These are phyloP conservation scores for Kodamaea derodonti DNA, from an alignment of 1,139 yeast species.

Conservation along the genomic window DNA sequence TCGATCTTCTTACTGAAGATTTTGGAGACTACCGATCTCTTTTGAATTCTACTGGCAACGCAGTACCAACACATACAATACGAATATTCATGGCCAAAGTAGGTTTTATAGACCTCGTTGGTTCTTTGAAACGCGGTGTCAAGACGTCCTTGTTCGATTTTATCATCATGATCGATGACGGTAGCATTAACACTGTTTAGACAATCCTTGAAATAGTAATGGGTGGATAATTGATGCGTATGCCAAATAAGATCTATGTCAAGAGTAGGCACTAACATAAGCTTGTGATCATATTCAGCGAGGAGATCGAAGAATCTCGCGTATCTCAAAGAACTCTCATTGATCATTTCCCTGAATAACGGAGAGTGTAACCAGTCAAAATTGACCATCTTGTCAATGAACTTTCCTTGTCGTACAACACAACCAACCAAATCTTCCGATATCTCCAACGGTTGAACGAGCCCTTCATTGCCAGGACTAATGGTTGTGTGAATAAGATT, in stretches of 20 bases:
- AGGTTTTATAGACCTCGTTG: conserved; percentile 14
- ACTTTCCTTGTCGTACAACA: conserved; percentile 30
- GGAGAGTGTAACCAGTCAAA: conserved; percentile 28
- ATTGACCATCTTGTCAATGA: conserved; percentile 26
- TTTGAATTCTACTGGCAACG: conserved; percentile 2
- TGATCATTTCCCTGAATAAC: conserved; percentile 16
- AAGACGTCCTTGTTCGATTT: conserved; percentile 19
- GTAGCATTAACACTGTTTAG: conserved; percentile 2
- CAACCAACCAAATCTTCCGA: conserved; percentile 31
- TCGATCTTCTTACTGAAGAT: conserved; percentile 6
- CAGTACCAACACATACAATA: conserved; percentile 27
- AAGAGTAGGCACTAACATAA: conserved; percentile 27
- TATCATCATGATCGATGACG: conserved; percentile 27
- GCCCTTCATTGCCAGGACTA: not conserved
- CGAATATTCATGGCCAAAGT: conserved; percentile 20
- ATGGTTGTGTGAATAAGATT: conserved; percentile 21
- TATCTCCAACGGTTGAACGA: conserved; percentile 7
- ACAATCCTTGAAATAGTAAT: conserved; percentile 19
- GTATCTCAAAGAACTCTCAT: conserved; percentile 22
- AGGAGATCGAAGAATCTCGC: conserved; percentile 22
- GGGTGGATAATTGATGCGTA: conserved; percentile 29
- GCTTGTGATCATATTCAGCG: conserved; percentile 4
- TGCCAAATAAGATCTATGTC: conserved; percentile 37
- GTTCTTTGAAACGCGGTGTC: conserved; percentile 20
- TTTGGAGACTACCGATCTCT: conserved; percentile 1